These are phyloP conservation scores for Babesia divergens DNA, from an alignment of 169 alveolate species.

Conservation along the genomic window DNA sequence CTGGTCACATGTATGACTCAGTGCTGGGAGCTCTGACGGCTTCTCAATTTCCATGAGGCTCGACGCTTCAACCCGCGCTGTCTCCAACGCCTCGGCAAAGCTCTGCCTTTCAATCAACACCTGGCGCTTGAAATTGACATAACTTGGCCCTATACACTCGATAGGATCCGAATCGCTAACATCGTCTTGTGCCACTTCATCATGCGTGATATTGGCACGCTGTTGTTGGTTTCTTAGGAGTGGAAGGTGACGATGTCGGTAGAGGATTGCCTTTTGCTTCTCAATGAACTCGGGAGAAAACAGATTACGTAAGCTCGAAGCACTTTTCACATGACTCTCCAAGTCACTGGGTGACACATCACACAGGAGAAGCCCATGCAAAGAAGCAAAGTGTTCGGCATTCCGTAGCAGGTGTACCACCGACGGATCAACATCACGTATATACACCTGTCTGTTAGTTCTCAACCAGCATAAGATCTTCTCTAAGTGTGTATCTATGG, in stretches of 20 bases:
- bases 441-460: constrained; percentile 28
- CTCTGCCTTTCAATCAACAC: constrained; percentile 67
- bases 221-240: constrained; percentile 12
- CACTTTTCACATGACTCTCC: constrained; percentile 23
- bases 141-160: constrained; percentile 1
- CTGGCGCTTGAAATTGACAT: constrained; percentile 66
- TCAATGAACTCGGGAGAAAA: constrained; percentile 65
- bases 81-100: constrained; percentile 50
- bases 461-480: constrained; percentile 51
- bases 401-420: constrained; percentile 31
- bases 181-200: not conserved
- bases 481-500: constrained; percentile 1
- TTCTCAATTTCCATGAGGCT: constrained; percentile 41
- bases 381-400: constrained; percentile 50
- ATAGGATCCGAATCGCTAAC: not conserved
- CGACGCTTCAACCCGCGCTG: constrained; percentile 60
- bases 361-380: constrained; percentile 48
- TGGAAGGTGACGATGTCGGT: constrained; percentile 69
- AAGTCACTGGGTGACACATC: constrained; percentile 45
- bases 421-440: constrained; percentile 27
- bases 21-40: constrained; percentile 59
- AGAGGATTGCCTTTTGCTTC: constrained; percentile 59
- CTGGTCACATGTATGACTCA: constrained; percentile 38
- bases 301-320: constrained; percentile 34
- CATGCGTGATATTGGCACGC: not conserved